Evolutionary conservation across 345 rosid species (phyloP), one percentile per base, ranked within the genome.

Genomic region (Geranium brycei): DNA sequence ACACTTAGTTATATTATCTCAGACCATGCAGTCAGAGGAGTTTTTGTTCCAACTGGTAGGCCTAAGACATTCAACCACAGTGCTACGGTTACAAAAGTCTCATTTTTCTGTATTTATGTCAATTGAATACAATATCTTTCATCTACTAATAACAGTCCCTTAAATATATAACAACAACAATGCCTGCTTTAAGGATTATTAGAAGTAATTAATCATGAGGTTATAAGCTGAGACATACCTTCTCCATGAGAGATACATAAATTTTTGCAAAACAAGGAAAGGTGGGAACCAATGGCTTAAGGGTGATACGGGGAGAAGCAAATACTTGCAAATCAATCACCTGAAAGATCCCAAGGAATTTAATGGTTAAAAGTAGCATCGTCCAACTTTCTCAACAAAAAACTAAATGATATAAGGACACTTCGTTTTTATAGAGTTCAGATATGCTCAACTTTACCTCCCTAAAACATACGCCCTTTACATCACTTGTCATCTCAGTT

Each of bases 211-310:
- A 63, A 53, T 32, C 32, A 61, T 28, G 19, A 12, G 19, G 58
- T 47, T 62, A 17, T 60, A 31, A 57, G n/a, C 7, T 56, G 19
- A 53, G 62, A 67, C 75, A 65, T 68, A 93, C 99, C 92, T 90
- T 93, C 64, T 81, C 87, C 99, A 93, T 86, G 62, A 93, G 91
- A 32, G 99, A 90, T 41, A 93, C 92, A 18, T 31, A 82, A 71
- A 90, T 93, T 59, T 81, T 90, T 70, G 97, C 95, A 71, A 93
- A 93, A 76, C 99, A 93, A 66, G 99, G 97, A 80, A 93, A 88
- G 41, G 84, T 72, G 31, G 95, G 87, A 58, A 93, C 87, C 63
- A 93, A 77, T 51, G 97, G 99, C 83, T 90, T 90, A 77, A 93
- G 58, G 68, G 96, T 93, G 72, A 93, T 84, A 30, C 97, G 91